phyloP scores from a whole-genome alignment of 2,329 filamentous ascomycete genomes.

The Ophiocordyceps sinensis region DNA sequence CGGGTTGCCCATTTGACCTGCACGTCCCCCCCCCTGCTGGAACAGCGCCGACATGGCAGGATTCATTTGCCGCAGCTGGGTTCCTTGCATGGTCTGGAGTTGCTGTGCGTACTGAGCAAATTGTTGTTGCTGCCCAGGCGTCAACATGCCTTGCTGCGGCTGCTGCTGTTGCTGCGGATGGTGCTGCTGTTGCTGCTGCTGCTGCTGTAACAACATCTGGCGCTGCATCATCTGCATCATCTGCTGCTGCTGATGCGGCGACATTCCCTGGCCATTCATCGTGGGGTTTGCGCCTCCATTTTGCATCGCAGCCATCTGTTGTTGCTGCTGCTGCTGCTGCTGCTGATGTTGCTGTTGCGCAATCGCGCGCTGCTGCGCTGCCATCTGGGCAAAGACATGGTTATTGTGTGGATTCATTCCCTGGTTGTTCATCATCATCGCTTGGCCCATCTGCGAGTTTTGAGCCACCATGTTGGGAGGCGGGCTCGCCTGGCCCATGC shows the following conservation, averaged over 20 bases:
- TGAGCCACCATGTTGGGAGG: constrained; percentile 45
- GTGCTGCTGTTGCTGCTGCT: constrained; percentile 21
- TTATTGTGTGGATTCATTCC: constrained; percentile 23
- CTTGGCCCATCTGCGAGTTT: constrained; percentile 37
- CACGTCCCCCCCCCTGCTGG: constrained; percentile 23
- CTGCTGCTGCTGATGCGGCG: constrained; percentile 21
- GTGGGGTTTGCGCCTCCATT: constrained; percentile 19
- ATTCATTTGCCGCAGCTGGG: constrained; percentile 20
- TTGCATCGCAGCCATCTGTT: constrained; percentile 27
- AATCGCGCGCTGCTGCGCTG: constrained; percentile 31
- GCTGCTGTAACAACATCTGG: constrained; percentile 24
- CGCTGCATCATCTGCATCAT: constrained; percentile 24
- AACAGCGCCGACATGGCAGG: constrained; percentile 23
- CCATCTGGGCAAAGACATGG: constrained; percentile 29
- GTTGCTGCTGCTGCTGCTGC: constrained; percentile 30
- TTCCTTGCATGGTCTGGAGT: constrained; percentile 1
- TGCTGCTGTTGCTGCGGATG: constrained; percentile 14
- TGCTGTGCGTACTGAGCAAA: constrained; percentile 26
- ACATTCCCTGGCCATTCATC: constrained; percentile 21
- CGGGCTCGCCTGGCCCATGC: constrained; percentile 48
- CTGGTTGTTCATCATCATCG: constrained; percentile 38
- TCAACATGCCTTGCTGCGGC: constrained; percentile 6
- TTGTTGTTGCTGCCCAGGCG: constrained; percentile 19
- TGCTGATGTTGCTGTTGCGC: constrained; percentile 31
- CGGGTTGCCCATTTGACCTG: constrained; percentile 22